These are phyloP conservation scores for Plantago rigida DNA, from an alignment of 305 asterid genomes.

Conservation along the genomic window DNA sequence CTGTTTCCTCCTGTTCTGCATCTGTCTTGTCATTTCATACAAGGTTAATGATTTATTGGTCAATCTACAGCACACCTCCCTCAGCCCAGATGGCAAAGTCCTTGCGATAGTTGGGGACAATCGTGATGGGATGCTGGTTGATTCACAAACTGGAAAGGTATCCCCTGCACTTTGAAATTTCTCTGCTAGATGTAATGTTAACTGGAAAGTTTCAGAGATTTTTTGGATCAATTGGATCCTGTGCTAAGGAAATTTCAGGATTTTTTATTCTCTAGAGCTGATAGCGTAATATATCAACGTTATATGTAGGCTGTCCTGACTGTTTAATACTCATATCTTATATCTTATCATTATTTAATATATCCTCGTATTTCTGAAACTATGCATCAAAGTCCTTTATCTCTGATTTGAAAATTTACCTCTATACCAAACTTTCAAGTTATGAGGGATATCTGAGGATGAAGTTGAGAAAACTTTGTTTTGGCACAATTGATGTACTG, in stretches of 20 bases:
- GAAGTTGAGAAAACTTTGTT: too few relatives aligned
- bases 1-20: not conserved
- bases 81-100: slow-evolving; percentile 43
- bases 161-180: not conserved
- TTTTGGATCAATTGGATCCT: not conserved
- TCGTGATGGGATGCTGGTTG: slow-evolving; percentile 41
- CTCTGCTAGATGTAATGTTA: not conserved
- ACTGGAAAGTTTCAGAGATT: not conserved
- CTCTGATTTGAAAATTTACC: too few relatives aligned
- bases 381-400: too few relatives aligned
- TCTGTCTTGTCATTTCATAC: not conserved
- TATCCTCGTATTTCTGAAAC: too few relatives aligned
- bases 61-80: slow-evolving; percentile 40
- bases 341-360: not conserved
- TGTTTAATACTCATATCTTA: not conserved
- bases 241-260: too few relatives aligned
- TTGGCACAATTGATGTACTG: too few relatives aligned
- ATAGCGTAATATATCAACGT: too few relatives aligned
- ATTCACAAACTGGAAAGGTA: slow-evolving; percentile 47
- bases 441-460: too few relatives aligned
- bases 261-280: too few relatives aligned
- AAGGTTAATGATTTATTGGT: slow-evolving; percentile 13
- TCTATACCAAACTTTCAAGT: too few relatives aligned
- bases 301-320: too few relatives aligned
- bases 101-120: slow-evolving; percentile 42